These are phyloP conservation scores for Atkinsonella texensis DNA, from an alignment of 2,329 filamentous ascomycete species.

Conservation along the genomic window DNA sequence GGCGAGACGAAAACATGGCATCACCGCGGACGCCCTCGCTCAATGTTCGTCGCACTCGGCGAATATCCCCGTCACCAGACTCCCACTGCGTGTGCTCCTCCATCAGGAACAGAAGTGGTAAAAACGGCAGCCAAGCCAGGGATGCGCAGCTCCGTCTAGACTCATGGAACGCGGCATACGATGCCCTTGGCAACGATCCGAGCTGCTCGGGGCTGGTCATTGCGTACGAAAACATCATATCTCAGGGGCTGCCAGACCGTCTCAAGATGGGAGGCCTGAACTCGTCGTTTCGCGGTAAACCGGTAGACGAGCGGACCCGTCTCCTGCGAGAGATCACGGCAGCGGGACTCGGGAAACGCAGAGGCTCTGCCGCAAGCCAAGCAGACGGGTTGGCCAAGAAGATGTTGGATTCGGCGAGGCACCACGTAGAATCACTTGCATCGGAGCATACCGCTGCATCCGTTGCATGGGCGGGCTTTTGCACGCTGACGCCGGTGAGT, in stretches of 20 bases:
- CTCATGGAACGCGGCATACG: constrained; percentile 25
- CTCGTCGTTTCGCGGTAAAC: constrained; percentile 12
- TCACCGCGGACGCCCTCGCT: not conserved
- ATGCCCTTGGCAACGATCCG: constrained; percentile 18
- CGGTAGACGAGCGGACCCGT: constrained; percentile 16
- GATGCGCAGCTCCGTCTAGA: constrained; percentile 12
- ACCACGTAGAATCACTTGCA: constrained; percentile 15
- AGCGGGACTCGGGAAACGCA: constrained; percentile 18
- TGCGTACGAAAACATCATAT: constrained; percentile 24
- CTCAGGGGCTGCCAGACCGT: constrained; percentile 21
- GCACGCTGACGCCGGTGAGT: constrained; percentile 24
- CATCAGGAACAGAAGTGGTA: not conserved
- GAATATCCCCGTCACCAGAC: not conserved
- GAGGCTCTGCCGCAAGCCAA: constrained; percentile 16
- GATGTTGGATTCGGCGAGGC: constrained; percentile 17
- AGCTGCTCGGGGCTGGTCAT: constrained; percentile 19
- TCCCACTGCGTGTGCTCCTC: not conserved
- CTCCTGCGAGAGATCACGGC: constrained; percentile 19
- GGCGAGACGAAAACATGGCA: not conserved
- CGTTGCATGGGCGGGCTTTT: constrained; percentile 25
- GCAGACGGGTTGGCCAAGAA: constrained; percentile 17
- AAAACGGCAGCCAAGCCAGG: not conserved
- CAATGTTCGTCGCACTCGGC: not conserved
- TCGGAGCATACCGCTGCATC: constrained; percentile 17
- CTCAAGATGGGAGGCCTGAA: constrained; percentile 19